Conservation (phyloP, 2,329 filamentous ascomycete genomes). For the Hypoxylon sp. region DNA sequence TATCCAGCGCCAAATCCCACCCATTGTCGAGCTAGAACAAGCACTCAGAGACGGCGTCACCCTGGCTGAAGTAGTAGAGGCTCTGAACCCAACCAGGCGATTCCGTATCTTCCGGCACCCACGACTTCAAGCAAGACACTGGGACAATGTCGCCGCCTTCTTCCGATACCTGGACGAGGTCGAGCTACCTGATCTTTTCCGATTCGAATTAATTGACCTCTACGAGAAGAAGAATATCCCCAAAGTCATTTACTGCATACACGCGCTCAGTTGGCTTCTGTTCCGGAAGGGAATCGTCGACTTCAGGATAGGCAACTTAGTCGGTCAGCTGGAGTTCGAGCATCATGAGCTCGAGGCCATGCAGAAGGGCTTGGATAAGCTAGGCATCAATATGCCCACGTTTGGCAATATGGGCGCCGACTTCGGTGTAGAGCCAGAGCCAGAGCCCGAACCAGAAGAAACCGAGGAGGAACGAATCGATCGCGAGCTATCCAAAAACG, state of each 20-base stretch:
- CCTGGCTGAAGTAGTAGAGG: constrained; percentile 90
- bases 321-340: constrained; percentile 96
- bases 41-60: constrained; percentile 92
- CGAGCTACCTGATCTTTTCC: constrained; percentile 91
- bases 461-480: constrained; percentile 90
- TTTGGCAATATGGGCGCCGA: constrained; percentile 97
- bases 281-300: constrained; percentile 94
- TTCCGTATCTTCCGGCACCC: constrained; percentile 85
- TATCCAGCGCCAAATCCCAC: constrained; percentile 67
- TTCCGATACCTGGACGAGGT: constrained; percentile 93
- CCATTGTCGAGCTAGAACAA: constrained; percentile 93
- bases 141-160: constrained; percentile 97
- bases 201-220: constrained; percentile 95
- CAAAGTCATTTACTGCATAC: constrained; percentile 98
- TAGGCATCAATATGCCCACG: constrained; percentile 94
- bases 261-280: constrained; percentile 95
- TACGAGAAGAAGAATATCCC: constrained; percentile 99
- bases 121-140: constrained; percentile 91
- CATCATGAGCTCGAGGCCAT: constrained; percentile 97
- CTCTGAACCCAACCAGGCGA: constrained; percentile 78
- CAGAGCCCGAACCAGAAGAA: constrained; percentile 81
- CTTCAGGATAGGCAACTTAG: constrained; percentile 95
- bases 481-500: constrained; percentile 80
- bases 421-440: constrained; percentile 83
- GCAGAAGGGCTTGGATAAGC: constrained; percentile 95